Percentiles rank a stretch among this genome's conserved stretches.
These are phyloP conservation scores for Alternaria arborescens DNA, from an alignment of 2,329 filamentous ascomycete species.

Conservation along the genomic window DNA sequence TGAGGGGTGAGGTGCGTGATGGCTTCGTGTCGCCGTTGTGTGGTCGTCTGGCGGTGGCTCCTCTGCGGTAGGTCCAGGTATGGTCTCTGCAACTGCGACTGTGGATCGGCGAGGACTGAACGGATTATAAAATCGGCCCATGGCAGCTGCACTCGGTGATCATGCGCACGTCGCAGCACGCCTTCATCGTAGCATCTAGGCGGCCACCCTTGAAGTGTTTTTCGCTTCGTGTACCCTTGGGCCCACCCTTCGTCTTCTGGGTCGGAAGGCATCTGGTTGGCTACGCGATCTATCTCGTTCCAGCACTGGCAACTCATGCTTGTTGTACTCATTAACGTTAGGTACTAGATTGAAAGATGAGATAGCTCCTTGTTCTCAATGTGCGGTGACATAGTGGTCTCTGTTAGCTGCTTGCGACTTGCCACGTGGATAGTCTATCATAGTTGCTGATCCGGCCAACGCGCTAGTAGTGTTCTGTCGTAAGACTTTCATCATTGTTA, in stretches of 20 bases:
- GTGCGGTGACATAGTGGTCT: neutral
- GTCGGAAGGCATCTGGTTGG: neutral
- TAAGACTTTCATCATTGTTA: neutral
- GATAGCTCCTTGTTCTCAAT: neutral
- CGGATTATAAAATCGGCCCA: slow-evolving; percentile 1
- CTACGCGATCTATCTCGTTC: neutral
- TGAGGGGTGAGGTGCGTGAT: neutral
- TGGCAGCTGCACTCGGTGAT: neutral
- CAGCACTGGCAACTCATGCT: neutral
- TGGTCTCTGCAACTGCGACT: neutral
- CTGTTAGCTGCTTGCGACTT: neutral
- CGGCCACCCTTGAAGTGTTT: neutral
- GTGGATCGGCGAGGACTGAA: neutral
- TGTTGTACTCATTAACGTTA: neutral
- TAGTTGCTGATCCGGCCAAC: neutral
- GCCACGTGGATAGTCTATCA: neutral
- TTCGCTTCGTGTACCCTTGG: neutral
- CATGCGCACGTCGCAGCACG: neutral
- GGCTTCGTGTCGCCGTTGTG: neutral
- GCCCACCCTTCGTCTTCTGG: neutral
- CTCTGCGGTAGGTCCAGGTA: neutral
- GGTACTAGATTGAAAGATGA: neutral
- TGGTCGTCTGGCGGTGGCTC: neutral
- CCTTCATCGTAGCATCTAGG: neutral
- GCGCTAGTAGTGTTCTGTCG: no score